Base-by-base conservation (phyloP, 192 early-diverging fungal species). In the Gryganskiella cystojenkinii region DNA sequence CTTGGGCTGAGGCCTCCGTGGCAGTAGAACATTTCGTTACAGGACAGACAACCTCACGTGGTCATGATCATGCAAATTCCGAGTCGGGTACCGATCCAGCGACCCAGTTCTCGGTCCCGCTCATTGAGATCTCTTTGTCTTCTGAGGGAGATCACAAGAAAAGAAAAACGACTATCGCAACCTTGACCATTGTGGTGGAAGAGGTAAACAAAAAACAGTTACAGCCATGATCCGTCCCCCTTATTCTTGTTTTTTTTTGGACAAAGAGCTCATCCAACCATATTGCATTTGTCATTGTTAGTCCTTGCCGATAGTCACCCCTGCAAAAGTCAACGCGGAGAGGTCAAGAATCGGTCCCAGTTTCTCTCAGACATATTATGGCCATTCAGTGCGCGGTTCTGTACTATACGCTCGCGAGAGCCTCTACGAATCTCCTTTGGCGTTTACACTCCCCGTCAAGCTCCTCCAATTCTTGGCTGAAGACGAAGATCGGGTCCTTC, bases 1-100 rank as follows among this genome's bases (percentile, higher is more conserved):
- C 73, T 0, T 76, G 73, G 73, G 73, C 73, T 13, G 73, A 76
- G 17, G 56, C 65, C 19, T 62, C 73, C 3, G 73, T 76, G 17
- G 73, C 73, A 15, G 42, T 68, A 15, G 73, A 76, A 19, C 73
- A 68, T 24, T 76, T 76, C 61, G 42, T 50, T 17, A 3, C 51
- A 3, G 34, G 47, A 53, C 34, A n/a, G n/a, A n/a, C n/a, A n/a
- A n/a, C n/a, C n/a, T n/a, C n/a, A n/a, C n/a, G n/a, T n/a, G n/a
- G n/a, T n/a, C n/a, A n/a, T n/a, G n/a, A n/a, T n/a, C n/a, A 40
- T 40, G 37, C 37, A 9, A 13, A 13, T 13, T 40, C 37, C 13
- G 37, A 13, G 7, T 40, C 37, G 7, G 13, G 37, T 40, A 13
- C 37, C 13, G 37, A 40, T 40, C 35, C 50, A 17, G 24, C 46